Percentiles rank a stretch among this genome's conserved stretches.
Conservation (phyloP, 164 flowering plant species). For the Magnolia changhungtana region DNA sequence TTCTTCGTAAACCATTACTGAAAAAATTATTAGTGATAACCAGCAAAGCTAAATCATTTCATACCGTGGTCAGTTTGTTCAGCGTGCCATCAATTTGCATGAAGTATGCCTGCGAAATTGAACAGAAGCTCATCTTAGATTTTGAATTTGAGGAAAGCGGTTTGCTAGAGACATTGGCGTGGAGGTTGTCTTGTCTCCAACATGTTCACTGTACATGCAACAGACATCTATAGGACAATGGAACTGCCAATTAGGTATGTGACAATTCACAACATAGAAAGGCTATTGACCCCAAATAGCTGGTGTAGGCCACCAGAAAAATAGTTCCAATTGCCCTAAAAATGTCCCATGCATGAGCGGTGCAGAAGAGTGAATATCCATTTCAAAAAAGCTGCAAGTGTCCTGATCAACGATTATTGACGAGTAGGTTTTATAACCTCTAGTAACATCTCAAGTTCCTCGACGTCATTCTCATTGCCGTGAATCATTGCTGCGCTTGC, state of each 20-base stretch:
- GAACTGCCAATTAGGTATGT: slow-evolving; percentile 18
- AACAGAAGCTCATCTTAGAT: slow-evolving; percentile 10
- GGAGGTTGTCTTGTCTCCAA: no score
- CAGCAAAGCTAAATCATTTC: slow-evolving; percentile 4
- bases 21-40: neutral
- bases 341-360: no score
- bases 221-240: no score
- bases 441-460: slow-evolving; percentile 93
- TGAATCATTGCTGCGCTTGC: slow-evolving; percentile 49
- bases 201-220: no score
- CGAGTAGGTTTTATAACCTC: slow-evolving; percentile 31
- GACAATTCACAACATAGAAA: no score
- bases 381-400: no score
- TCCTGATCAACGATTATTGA: no score
- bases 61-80: slow-evolving; percentile 88
- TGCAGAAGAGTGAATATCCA: no score
- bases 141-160: slow-evolving; percentile 4
- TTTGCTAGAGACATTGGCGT: neutral
- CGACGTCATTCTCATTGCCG: slow-evolving; percentile 44
- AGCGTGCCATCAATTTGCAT: slow-evolving; percentile 27
- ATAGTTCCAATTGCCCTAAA: no score
- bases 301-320: no score
- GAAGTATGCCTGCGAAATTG: slow-evolving; percentile 73
- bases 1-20: no score
- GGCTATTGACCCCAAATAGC: no score